Percentiles rank a stretch among this genome's conserved stretches.
phyloP scores from a whole-genome alignment of 371 early-diverging fungal genomes.

The Funneliformis caledonium region DNA sequence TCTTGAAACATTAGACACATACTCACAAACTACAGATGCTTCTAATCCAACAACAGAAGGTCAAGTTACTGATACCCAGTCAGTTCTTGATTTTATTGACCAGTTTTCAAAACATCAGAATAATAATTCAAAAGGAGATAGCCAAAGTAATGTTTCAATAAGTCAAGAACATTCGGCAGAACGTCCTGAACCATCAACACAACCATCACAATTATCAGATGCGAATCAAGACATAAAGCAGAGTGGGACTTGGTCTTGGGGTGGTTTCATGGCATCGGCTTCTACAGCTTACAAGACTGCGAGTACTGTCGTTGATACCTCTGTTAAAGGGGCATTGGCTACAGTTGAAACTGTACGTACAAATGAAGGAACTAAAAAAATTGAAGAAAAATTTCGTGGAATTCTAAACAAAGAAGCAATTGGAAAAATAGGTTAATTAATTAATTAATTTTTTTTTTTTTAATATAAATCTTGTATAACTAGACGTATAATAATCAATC shows the following conservation, averaged over 20 bases:
- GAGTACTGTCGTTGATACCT: constrained; percentile 49
- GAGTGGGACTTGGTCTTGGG: constrained; percentile 45
- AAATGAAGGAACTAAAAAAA: constrained; percentile 54
- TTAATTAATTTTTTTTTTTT: constrained; percentile 1
- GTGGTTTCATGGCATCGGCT: constrained; percentile 49
- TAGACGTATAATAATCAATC: background rate
- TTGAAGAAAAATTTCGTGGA: constrained; percentile 64
- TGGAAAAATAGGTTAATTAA: constrained; percentile 60
- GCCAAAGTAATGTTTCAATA: constrained; percentile 7
- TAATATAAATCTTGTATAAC: background rate
- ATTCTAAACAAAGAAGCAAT: constrained; percentile 68
- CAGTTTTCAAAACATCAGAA: constrained; percentile 47
- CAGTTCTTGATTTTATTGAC: constrained; percentile 51
- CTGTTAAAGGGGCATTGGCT: constrained; percentile 52
- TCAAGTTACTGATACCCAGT: constrained; percentile 46
- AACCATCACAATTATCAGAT: constrained; percentile 38
- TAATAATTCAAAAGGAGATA: background rate
- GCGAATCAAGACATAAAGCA: constrained; percentile 36
- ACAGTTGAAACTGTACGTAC: constrained; percentile 38
- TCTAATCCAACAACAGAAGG: background rate
- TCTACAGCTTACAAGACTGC: constrained; percentile 51
- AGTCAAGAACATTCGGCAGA: constrained; percentile 44
- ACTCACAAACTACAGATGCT: constrained; percentile 1
- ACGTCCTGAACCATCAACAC: constrained; percentile 39
- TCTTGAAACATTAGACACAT: constrained; percentile 48